phyloP scores from a whole-genome alignment of 441 rosid species.

The Biscutella auriculata region DNA sequence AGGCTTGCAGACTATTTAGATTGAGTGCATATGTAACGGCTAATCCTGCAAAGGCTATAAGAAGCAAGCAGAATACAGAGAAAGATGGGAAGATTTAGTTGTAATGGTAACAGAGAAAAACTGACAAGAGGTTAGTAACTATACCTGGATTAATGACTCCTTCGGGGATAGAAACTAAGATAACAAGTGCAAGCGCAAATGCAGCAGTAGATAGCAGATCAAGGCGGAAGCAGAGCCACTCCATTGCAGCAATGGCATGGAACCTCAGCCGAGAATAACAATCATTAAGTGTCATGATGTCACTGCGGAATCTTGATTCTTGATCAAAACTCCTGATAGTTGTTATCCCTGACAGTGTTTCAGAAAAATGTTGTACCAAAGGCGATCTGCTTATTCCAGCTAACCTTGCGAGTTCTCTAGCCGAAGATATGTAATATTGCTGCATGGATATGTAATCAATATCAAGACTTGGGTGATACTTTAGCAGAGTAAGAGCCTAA shows the following conservation, averaged over 20 bases:
- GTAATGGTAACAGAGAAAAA: neutral
- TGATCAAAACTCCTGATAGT: conserved; percentile 82
- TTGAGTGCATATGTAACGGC: conserved; percentile 74
- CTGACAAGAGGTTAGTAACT: neutral
- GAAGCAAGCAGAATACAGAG: neutral
- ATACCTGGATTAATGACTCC: conserved; percentile 68
- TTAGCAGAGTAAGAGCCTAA: neutral
- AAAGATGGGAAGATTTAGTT: neutral
- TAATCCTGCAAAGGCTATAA: conserved; percentile 66
- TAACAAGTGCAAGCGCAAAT: conserved; percentile 62
- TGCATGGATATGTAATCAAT: conserved; percentile 25
- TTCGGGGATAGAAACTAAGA: conserved; percentile 48
- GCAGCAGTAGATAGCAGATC: conserved; percentile 55
- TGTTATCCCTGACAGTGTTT: conserved; percentile 69
- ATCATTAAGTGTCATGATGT: conserved; percentile 52
- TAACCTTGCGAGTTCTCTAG: conserved; percentile 73
- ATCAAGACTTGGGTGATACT: neutral
- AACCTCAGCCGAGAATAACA: conserved; percentile 62
- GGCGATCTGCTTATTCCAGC: conserved; percentile 77
- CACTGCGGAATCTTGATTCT: conserved; percentile 41
- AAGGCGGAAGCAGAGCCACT: conserved; percentile 84
- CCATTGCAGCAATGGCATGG: conserved; percentile 53
- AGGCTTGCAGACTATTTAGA: conserved; percentile 58
- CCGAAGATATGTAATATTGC: conserved; percentile 74
- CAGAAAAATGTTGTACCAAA: conserved; percentile 69